Percentiles rank a stretch among this genome's conserved stretches.
These are phyloP conservation scores for Collybia mongolica DNA, from an alignment of 768 basidiomycete species.

Conservation along the genomic window DNA sequence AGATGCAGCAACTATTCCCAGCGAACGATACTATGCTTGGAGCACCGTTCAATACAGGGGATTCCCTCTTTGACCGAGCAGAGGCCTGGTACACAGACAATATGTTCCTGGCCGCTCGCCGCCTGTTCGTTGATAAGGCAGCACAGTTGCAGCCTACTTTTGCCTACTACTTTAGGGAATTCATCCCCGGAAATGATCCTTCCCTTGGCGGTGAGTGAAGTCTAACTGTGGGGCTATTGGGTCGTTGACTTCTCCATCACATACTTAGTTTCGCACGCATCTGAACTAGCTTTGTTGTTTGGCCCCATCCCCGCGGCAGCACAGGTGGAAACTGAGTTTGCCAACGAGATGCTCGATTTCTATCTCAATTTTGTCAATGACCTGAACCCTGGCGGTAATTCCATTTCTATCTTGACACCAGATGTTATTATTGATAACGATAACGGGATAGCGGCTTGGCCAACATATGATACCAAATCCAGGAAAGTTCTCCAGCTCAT, in stretches of 20 bases:
- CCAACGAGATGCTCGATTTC: constrained; percentile 47
- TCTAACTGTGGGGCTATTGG: too few species aligned
- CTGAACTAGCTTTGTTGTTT: constrained; percentile 48
- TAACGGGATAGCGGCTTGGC: not conserved
- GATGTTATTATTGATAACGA: too few species aligned
- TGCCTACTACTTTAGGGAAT: constrained; percentile 54
- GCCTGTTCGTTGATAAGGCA: constrained; percentile 49
- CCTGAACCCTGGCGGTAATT: constrained; percentile 52
- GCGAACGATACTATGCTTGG: constrained; percentile 47
- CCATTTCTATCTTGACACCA: not conserved
- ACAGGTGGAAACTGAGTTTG: constrained; percentile 41
- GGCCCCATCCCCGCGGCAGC: constrained; percentile 39
- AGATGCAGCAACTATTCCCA: constrained; percentile 41
- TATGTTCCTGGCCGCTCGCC: constrained; percentile 52
- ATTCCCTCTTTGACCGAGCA: constrained; percentile 56
- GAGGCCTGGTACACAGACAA: constrained; percentile 58
- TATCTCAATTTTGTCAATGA: constrained; percentile 59
- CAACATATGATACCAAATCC: not conserved
- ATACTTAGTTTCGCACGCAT: constrained; percentile 43
- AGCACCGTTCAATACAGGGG: constrained; percentile 56
- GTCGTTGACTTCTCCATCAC: not conserved
- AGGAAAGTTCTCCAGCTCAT: not conserved
- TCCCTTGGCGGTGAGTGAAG: constrained; percentile 40
- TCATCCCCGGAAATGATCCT: constrained; percentile 52
- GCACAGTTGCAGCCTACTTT: constrained; percentile 47